Evolutionary conservation across 2,329 filamentous ascomycete genomes (phyloP).

Genomic region (Geoglossum cookeanum): DNA sequence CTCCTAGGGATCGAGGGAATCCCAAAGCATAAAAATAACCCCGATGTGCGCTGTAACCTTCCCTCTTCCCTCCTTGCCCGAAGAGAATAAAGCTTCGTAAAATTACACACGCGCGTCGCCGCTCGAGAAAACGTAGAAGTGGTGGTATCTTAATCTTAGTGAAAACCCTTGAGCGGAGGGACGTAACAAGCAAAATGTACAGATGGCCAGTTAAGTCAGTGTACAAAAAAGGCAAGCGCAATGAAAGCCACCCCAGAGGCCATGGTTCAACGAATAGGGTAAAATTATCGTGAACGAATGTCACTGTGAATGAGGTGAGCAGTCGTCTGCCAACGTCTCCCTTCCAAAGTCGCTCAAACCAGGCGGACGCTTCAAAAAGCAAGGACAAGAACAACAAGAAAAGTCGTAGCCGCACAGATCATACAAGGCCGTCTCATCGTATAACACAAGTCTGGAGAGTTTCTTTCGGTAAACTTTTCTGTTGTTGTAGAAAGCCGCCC

Average conservation of each 20-base stretch:
- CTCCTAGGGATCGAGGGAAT: too few species aligned
- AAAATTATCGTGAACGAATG: background rate
- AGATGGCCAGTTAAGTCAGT: background rate
- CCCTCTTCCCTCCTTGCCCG: background rate
- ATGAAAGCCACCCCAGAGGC: background rate
- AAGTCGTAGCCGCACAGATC: background rate
- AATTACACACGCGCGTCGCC: background rate
- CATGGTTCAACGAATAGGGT: background rate
- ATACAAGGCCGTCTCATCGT: background rate
- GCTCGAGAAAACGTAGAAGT: background rate
- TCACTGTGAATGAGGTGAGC: background rate
- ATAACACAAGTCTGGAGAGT: background rate
- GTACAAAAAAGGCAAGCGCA: background rate
- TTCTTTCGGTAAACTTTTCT: constrained; percentile 1
- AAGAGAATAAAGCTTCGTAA: background rate
- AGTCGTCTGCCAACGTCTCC: background rate
- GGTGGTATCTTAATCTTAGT: background rate
- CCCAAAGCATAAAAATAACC: too few species aligned
- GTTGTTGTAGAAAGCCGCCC: constrained; percentile 1
- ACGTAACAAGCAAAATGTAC: background rate
- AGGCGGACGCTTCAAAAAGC: background rate
- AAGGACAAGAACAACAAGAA: background rate
- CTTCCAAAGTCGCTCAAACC: background rate
- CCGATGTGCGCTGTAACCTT: background rate
- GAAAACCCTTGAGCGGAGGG: background rate